A percentile compares a stretch with the other conserved stretches of the same genome.
phyloP scores from a whole-genome alignment of 208 protist genomes.

The Crithidia bombi region DNA sequence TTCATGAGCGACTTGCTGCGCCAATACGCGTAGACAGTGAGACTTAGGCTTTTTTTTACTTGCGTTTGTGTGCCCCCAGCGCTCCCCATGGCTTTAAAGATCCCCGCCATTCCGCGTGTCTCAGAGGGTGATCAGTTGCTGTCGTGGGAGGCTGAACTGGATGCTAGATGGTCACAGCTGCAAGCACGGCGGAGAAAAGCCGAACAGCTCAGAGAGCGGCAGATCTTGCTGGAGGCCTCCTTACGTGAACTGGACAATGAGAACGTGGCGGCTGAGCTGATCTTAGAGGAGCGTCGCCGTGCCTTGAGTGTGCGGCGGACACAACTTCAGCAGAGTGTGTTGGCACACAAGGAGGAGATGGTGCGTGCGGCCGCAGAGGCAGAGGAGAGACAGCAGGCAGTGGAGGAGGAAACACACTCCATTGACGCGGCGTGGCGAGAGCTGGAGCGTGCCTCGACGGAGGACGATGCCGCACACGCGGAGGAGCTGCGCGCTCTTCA shows the following conservation, averaged over 20 bases:
- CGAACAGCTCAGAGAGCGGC: neutral
- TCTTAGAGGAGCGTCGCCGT: conserved; percentile 23
- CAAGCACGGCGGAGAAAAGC: conserved; percentile 10
- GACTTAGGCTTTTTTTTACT: too few relatives aligned
- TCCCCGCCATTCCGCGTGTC: conserved; percentile 7
- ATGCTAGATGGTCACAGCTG: conserved; percentile 21
- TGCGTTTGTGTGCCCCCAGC: too few relatives aligned
- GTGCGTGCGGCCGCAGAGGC: neutral
- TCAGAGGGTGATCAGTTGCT: conserved; percentile 24
- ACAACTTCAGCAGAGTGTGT: conserved; percentile 26
- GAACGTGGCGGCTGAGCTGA: conserved; percentile 33
- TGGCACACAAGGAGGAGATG: conserved; percentile 14
- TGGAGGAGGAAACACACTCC: conserved; percentile 17
- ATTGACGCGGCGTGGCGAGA: conserved; percentile 17
- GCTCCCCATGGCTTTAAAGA: conserved; percentile 10
- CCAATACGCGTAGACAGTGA: too few relatives aligned
- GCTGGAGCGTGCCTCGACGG: conserved; percentile 20
- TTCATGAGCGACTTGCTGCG: too few relatives aligned
- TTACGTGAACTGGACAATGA: conserved; percentile 44
- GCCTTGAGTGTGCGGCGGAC: conserved; percentile 31
- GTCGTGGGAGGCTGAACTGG: conserved; percentile 16
- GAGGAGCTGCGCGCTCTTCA: conserved; percentile 37
- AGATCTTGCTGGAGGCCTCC: conserved; percentile 44
- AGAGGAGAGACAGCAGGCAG: neutral
- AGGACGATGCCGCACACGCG: conserved; percentile 33